Conservation (phyloP, 805 yeast genomes). For the Cyberlindnera veronae region DNA sequence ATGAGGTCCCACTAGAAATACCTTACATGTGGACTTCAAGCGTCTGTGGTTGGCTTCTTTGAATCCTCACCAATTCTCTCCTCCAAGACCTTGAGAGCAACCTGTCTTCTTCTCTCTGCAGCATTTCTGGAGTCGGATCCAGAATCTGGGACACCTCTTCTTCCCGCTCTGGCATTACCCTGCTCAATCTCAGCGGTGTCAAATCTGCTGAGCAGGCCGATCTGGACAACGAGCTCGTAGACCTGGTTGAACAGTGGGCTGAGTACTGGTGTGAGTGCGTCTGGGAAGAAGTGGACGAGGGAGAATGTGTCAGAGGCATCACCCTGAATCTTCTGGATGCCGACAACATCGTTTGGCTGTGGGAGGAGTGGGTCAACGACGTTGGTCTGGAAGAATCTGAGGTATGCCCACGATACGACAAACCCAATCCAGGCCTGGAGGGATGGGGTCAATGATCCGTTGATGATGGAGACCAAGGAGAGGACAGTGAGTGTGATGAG, state of each 20-base stretch:
- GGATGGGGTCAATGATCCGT: slow-evolving; percentile 43
- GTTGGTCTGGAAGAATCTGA: slow-evolving; percentile 70
- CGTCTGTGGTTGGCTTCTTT: slow-evolving; percentile 6
- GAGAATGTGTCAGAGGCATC: slow-evolving; percentile 91
- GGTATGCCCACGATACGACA: slow-evolving; percentile 66
- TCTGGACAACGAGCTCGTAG: slow-evolving; percentile 36
- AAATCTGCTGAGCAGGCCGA: slow-evolving; percentile 58
- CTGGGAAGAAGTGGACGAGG: slow-evolving; percentile 82
- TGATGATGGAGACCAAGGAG: slow-evolving; percentile 28
- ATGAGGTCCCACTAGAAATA: too few species aligned
- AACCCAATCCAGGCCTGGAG: slow-evolving; percentile 59
- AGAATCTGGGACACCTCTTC: slow-evolving; percentile 36
- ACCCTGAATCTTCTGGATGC: slow-evolving; percentile 48
- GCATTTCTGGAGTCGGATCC: slow-evolving; percentile 42
- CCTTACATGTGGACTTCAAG: too few species aligned
- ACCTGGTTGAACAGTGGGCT: slow-evolving; percentile 45
- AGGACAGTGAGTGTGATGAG: slow-evolving; percentile 36
- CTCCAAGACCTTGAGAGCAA: slow-evolving; percentile 71
- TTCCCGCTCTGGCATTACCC: slow-evolving; percentile 66
- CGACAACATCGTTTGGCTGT: slow-evolving; percentile 29
- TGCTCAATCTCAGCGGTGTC: slow-evolving; percentile 67
- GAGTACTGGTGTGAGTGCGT: slow-evolving; percentile 46
- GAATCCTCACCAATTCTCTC: slow-evolving; percentile 45
- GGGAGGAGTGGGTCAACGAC: slow-evolving; percentile 56
- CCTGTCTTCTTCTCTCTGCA: slow-evolving; percentile 75